These are phyloP conservation scores for Mycosarcoma mackinlayi DNA, from an alignment of 1,284 basidiomycete species.

Conservation along the genomic window DNA sequence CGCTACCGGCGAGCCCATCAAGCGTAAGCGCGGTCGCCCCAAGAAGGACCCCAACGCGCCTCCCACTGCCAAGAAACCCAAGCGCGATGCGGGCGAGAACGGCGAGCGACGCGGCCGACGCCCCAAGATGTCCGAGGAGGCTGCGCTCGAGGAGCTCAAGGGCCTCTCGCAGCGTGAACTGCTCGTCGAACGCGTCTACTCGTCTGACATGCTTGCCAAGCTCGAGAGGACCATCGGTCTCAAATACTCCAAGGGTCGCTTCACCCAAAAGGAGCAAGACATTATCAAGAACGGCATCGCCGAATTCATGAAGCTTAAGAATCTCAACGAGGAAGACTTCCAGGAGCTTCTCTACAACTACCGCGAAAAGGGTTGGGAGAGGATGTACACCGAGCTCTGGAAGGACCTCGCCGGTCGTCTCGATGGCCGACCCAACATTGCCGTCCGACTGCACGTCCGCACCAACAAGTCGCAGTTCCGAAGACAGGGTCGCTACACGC, in stretches of 20 bases:
- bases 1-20: slow-evolving; percentile 20
- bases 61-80: slow-evolving; percentile 31
- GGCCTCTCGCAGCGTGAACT: slow-evolving; percentile 32
- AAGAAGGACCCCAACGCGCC: slow-evolving; percentile 32
- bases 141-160: slow-evolving; percentile 27
- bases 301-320: slow-evolving; percentile 42
- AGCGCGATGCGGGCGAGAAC: slow-evolving; percentile 29
- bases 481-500: slow-evolving; percentile 41
- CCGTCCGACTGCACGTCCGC: slow-evolving; percentile 43
- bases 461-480: slow-evolving; percentile 48
- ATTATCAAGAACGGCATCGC: slow-evolving; percentile 45
- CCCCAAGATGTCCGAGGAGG: slow-evolving; percentile 41
- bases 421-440: slow-evolving; percentile 42
- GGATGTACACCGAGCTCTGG: slow-evolving; percentile 51
- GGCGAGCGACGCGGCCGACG: slow-evolving; percentile 34
- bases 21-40: slow-evolving; percentile 42
- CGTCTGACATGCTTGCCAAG: slow-evolving; percentile 46
- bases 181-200: slow-evolving; percentile 51
- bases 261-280: slow-evolving; percentile 43
- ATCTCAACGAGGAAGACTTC: slow-evolving; percentile 46
- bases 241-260: slow-evolving; percentile 44
- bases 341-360: slow-evolving; percentile 51
- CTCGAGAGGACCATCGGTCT: slow-evolving; percentile 49
- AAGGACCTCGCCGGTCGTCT: slow-evolving; percentile 46
- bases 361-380: slow-evolving; percentile 43